Evolutionary conservation across 805 yeast species (phyloP).

Genomic region (Zygotorulaspora florentina): DNA sequence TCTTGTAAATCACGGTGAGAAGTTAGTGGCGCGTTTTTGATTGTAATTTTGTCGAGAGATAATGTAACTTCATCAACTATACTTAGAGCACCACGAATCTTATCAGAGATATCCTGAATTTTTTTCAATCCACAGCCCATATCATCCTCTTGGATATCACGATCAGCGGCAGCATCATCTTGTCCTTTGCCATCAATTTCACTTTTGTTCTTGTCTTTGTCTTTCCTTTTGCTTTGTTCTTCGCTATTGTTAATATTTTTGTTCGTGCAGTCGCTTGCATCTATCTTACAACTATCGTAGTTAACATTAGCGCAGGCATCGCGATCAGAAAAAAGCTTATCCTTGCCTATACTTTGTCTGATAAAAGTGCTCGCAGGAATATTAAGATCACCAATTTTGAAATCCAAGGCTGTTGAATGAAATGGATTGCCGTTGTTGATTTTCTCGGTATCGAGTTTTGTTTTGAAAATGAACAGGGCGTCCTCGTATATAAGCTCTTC

Average conservation of each 20-base stretch:
- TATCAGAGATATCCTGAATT: not conserved
- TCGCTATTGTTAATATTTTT: too few relatives aligned
- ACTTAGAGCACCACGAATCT: slow-evolving; percentile 7
- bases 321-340: not conserved
- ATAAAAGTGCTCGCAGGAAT: slow-evolving; percentile 14
- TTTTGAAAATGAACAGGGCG: slow-evolving; percentile 6
- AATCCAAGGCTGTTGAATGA: slow-evolving; percentile 14
- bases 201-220: not conserved
- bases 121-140: not conserved
- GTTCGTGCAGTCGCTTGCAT: too few relatives aligned
- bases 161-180: not conserved
- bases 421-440: slow-evolving; percentile 8
- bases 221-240: too few relatives aligned
- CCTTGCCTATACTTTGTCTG: not conserved
- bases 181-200: too few relatives aligned
- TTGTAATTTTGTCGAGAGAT: slow-evolving; percentile 21
- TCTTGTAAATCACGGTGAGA: slow-evolving; percentile 18
- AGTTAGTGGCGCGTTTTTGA: slow-evolving; percentile 25
- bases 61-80: slow-evolving; percentile 21
- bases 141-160: not conserved
- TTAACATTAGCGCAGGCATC: too few relatives aligned
- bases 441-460: slow-evolving; percentile 3
- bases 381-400: slow-evolving; percentile 22
- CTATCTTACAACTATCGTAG: too few relatives aligned
- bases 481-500: slow-evolving; percentile 10